Evolutionary conservation across 352 stramenopile species (phyloP).

Genomic region (Peronospora belbahrii): DNA sequence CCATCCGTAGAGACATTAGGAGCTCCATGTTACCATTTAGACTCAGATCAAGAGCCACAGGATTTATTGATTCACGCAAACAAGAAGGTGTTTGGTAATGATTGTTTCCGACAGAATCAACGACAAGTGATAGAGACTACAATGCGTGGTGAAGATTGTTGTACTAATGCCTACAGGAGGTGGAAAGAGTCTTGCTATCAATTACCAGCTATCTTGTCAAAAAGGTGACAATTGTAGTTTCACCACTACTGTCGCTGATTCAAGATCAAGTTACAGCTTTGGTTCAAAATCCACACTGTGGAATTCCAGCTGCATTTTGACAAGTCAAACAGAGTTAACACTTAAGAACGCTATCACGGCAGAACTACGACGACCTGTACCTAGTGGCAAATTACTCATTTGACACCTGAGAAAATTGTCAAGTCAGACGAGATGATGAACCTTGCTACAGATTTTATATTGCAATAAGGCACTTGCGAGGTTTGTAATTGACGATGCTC

Average conservation of each 20-base stretch:
- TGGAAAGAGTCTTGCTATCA: constrained; percentile 92
- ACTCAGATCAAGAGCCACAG: neutral
- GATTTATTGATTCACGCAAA: constrained; percentile 55
- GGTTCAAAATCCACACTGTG: constrained; percentile 51
- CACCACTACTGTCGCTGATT: constrained; percentile 90
- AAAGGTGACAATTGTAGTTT: constrained; percentile 91
- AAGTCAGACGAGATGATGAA: constrained; percentile 71
- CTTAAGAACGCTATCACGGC: constrained; percentile 57
- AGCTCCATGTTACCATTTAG: neutral
- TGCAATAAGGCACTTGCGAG: constrained; percentile 74
- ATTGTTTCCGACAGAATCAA: constrained; percentile 88
- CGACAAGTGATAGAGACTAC: constrained; percentile 88
- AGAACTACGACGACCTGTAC: constrained; percentile 71
- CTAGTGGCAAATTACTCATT: constrained; percentile 85
- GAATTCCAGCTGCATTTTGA: constrained; percentile 71
- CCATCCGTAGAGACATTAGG: constrained; percentile 2
- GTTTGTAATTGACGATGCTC: constrained; percentile 93
- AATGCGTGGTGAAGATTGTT: constrained; percentile 80
- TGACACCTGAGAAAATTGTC: constrained; percentile 93
- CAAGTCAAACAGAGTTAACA: constrained; percentile 59
- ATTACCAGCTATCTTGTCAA: constrained; percentile 52
- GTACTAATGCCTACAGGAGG: constrained; percentile 92
- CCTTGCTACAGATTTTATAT: constrained; percentile 33
- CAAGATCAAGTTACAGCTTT: constrained; percentile 88
- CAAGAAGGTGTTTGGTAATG: constrained; percentile 58